Percentiles rank a stretch among this genome's conserved stretches.
Conservation (phyloP, 1,284 basidiomycete genomes). For the Leccinum subatratum region DNA sequence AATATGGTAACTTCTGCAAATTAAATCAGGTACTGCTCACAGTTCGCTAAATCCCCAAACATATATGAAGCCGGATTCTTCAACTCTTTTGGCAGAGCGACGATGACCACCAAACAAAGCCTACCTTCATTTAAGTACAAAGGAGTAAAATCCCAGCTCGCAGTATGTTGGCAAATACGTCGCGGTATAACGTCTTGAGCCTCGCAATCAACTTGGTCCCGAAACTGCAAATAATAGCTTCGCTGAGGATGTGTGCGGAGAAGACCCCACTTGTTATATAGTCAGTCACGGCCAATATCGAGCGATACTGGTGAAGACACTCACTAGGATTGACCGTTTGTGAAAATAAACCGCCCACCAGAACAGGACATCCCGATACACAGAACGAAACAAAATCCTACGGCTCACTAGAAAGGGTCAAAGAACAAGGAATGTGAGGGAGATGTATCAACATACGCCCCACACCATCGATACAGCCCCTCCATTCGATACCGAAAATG, state of each 20-base stretch:
- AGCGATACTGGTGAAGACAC: constrained; percentile 3
- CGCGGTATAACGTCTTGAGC: constrained; percentile 28
- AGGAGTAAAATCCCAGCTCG: constrained; percentile 17
- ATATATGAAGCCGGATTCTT: constrained; percentile 39
- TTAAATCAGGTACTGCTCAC: constrained; percentile 23
- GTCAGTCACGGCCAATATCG: neutral
- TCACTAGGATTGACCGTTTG: constrained; percentile 32
- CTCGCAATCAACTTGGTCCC: constrained; percentile 37
- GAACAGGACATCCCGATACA: constrained; percentile 17
- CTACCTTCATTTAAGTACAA: constrained; percentile 21
- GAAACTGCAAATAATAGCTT: constrained; percentile 40
- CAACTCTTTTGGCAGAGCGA: constrained; percentile 42
- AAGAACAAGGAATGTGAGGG: neutral
- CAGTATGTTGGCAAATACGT: constrained; percentile 31
- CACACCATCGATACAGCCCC: constrained; percentile 2
- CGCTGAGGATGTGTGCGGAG: constrained; percentile 29
- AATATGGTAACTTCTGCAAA: neutral
- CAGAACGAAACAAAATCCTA: neutral
- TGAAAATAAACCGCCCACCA: constrained; percentile 27
- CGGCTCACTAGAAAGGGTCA: neutral
- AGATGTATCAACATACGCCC: neutral
- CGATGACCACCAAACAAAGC: constrained; percentile 41
- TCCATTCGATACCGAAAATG: neutral
- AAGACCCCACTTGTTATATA: constrained; percentile 30
- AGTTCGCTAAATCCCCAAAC: constrained; percentile 36